Base-by-base conservation (phyloP, 495 filamentous ascomycete genomes). In the Aspergillus steynii region DNA sequence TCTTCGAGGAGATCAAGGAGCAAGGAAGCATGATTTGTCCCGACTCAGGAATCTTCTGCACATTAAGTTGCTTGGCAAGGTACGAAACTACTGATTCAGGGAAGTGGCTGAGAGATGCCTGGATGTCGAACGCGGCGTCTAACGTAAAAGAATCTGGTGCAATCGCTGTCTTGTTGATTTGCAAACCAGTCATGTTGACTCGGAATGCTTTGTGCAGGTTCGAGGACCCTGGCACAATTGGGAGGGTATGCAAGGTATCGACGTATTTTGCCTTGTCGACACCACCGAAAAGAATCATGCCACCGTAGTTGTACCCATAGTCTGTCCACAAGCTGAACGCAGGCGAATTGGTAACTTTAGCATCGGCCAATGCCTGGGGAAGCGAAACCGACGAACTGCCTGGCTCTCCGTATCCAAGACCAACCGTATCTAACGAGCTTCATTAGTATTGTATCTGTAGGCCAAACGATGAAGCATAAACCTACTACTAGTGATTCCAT, bases 251-350 rank as follows among this genome's bases (percentile, higher is more conserved):
- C 15, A 55, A 42, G 8, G 26, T 9, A 14, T 45, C 34, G 32
- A 46, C 12, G 45, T 45, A 55, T 32, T 46, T 55, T 32, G 53
- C 53, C 29, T 46, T 55, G 34, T 55, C 45, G 0, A 55, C 53
- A 6, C 53, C 53, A 47, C 34, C 53, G 9, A 46, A 55, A 8
- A 55, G 53, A 15, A 55, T 55, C 0, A 1, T 29, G 20, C 49
- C 49, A 27, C 28, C 28, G 20, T 1, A 27, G 5, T 6, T 2
- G 7, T n/a, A 14, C 3, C 29, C 25, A 25, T 42, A 32, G 5
- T 42, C 27, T 28, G 56, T 9, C 58, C 29, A 28, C 45, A 55
- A 28, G 29, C 53, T 55, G 10, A 55, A 55, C 1, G 53, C 53
- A 29, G 53, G 32, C 4, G 53, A 47, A 7, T 55, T n/a, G 53